A percentile compares a stretch with the other conserved stretches of the same genome.
Evolutionary conservation across 2,329 filamentous ascomycete genomes (phyloP).

Genomic region (Hymenotorrendiella dingleyae): DNA sequence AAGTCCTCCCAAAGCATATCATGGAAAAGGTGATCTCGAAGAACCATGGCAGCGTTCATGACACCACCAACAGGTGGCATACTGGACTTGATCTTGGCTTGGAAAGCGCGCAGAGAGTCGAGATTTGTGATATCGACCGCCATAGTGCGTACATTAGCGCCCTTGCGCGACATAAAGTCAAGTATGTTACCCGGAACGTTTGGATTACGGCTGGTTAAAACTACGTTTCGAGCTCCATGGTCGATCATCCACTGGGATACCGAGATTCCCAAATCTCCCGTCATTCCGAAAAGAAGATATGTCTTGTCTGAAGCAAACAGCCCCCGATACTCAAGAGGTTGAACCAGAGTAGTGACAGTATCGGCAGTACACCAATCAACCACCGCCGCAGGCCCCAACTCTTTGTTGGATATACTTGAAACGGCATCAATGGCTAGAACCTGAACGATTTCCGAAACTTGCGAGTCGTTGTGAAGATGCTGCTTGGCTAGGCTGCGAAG

Average conservation of each 20-base stretch:
- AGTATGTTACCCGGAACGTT: constrained; percentile 29
- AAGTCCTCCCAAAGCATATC: constrained; percentile 27
- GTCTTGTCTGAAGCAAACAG: constrained; percentile 24
- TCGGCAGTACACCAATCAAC: no score
- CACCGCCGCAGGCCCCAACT: no score
- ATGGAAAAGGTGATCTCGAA: constrained; percentile 32
- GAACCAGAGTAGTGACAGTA: no score
- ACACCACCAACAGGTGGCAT: constrained; percentile 35
- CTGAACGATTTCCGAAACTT: no score
- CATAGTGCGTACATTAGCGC: constrained; percentile 2
- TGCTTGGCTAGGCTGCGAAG: no score
- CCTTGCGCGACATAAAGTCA: constrained; percentile 11
- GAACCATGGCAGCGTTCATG: constrained; percentile 39
- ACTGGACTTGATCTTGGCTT: constrained; percentile 4
- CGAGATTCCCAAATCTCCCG: constrained; percentile 30
- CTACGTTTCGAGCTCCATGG: constrained; percentile 33
- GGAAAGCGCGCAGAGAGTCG: not conserved
- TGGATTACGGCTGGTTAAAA: constrained; percentile 36
- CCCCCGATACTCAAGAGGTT: not conserved
- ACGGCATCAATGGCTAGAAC: no score
- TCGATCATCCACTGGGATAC: constrained; percentile 37
- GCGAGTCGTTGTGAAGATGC: no score
- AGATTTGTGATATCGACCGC: constrained; percentile 8
- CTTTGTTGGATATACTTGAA: no score
- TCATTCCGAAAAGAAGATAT: constrained; percentile 28